A percentile compares a stretch with the other conserved stretches of the same genome.
Evolutionary conservation across 805 yeast species (phyloP).

Genomic region (Danielozyma ontarioensis): DNA sequence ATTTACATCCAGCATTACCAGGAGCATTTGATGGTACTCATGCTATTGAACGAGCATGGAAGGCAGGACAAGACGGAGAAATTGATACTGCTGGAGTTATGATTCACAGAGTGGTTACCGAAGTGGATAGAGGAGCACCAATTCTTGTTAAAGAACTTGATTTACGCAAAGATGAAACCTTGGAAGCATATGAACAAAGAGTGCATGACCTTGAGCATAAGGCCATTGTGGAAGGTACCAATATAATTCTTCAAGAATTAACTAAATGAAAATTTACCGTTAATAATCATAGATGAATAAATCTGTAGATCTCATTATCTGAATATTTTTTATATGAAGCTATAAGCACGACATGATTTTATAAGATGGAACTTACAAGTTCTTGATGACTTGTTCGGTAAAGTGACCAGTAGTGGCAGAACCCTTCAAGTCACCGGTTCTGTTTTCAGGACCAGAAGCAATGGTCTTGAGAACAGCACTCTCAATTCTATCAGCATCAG

Average conservation of each 20-base stretch:
- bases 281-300: constrained; percentile 1
- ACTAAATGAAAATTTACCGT: constrained; percentile 1
- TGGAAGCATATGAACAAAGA: constrained; percentile 75
- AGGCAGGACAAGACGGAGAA: constrained; percentile 85
- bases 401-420: constrained; percentile 82
- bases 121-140: constrained; percentile 92
- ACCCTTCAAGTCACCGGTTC: constrained; percentile 96
- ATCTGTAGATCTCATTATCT: neutral
- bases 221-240: constrained; percentile 92
- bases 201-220: constrained; percentile 82
- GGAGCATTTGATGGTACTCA: constrained; percentile 96
- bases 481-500: constrained; percentile 81
- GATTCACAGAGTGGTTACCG: constrained; percentile 96
- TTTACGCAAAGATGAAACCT: constrained; percentile 63
- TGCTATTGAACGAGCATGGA: constrained; percentile 95
- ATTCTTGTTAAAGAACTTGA: constrained; percentile 74
- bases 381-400: constrained; percentile 84
- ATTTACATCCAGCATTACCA: constrained; percentile 95
- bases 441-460: constrained; percentile 92
- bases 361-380: constrained; percentile 41
- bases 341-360: no score
- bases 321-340: constrained; percentile 1
- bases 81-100: constrained; percentile 81
- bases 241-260: constrained; percentile 46
- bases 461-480: constrained; percentile 81